phyloP scores from a whole-genome alignment of 352 stramenopile genomes.

The Peronosclerospora sorghi region DNA sequence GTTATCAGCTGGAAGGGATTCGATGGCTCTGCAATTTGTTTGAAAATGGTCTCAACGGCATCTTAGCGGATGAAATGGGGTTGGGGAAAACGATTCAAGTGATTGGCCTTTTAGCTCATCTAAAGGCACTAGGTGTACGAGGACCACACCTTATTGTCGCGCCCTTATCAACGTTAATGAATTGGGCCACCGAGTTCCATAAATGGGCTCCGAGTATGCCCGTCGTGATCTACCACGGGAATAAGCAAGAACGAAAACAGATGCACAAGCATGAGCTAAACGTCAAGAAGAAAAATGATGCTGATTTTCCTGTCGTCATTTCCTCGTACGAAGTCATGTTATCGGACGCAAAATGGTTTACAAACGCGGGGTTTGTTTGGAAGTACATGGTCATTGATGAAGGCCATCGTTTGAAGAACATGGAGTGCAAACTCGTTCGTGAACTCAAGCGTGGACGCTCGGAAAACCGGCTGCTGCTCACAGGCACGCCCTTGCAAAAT shows the following conservation, averaged over 20 bases:
- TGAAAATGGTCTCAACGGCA: constrained; percentile 93
- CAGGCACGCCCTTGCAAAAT: constrained; percentile 96
- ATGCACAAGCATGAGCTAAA: constrained; percentile 45
- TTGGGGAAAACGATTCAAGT: constrained; percentile 89
- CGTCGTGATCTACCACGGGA: constrained; percentile 96
- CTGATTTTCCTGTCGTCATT: constrained; percentile 79
- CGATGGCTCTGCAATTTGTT: constrained; percentile 96
- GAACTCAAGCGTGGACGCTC: constrained; percentile 90
- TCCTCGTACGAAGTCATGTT: constrained; percentile 85
- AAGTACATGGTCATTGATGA: constrained; percentile 98
- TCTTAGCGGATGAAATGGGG: constrained; percentile 83
- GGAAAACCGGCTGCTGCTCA: constrained; percentile 91
- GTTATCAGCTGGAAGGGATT: constrained; percentile 95
- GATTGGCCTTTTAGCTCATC: constrained; percentile 88
- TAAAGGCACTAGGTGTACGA: constrained; percentile 83
- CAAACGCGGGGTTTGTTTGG: constrained; percentile 54
- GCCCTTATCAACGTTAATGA: constrained; percentile 94
- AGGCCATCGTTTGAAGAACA: constrained; percentile 96
- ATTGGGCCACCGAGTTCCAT: constrained; percentile 92
- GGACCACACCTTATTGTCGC: constrained; percentile 96
- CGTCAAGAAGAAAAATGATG: constrained; percentile 36
- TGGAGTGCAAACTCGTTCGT: constrained; percentile 90
- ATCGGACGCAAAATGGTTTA: constrained; percentile 55
- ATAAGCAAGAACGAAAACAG: constrained; percentile 26
- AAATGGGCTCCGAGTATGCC: constrained; percentile 87